phyloP scores from a whole-genome alignment of 257 asterid species.

The Agastache rugosa region DNA sequence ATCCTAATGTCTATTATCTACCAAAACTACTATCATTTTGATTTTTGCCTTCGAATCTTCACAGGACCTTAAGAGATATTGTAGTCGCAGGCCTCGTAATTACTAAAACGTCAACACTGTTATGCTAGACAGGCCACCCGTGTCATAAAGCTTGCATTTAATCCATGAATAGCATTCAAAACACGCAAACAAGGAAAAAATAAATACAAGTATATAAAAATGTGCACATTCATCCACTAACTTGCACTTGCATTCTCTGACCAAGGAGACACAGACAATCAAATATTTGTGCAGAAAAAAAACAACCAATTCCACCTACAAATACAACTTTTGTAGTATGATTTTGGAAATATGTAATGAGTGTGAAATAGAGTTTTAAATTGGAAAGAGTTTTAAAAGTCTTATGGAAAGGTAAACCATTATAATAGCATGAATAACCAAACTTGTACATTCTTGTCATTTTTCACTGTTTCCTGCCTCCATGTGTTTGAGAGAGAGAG shows the following conservation, averaged over 20 bases:
- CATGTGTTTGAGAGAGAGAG: constrained; percentile 4
- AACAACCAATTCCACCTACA: no score
- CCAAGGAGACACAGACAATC: background rate
- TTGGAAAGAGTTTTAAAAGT: no score
- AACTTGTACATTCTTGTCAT: background rate
- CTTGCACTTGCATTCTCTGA: background rate
- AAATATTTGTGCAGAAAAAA: background rate
- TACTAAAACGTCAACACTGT: background rate
- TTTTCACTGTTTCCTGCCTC: background rate
- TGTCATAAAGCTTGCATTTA: background rate
- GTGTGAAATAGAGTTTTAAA: no score
- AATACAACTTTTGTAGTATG: no score
- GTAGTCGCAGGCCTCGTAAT: no score
- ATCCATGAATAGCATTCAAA: background rate
- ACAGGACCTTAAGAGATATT: no score
- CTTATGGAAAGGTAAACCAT: no score
- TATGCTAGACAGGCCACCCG: no score
- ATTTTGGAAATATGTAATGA: no score
- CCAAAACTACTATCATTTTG: background rate
- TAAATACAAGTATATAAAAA: background rate
- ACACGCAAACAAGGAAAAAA: constrained; percentile 1
- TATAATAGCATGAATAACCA: background rate
- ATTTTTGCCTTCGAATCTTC: no score
- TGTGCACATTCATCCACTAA: background rate
- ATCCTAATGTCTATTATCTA: background rate